These are phyloP conservation scores for Haematococcus lacustris DNA, from an alignment of 139 green algal genomes.

Conservation along the genomic window DNA sequence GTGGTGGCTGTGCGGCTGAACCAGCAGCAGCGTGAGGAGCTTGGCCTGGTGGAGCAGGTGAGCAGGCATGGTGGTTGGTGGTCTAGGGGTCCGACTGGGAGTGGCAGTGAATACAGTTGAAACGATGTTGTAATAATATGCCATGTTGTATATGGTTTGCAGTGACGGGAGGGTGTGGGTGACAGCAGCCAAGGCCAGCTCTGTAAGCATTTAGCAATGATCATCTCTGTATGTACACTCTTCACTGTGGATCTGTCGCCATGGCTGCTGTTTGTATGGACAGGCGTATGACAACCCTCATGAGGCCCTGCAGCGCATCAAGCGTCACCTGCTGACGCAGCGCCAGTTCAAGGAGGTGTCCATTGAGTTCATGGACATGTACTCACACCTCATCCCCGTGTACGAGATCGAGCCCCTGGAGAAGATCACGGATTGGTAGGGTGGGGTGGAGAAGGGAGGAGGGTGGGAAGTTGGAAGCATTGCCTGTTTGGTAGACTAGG, in stretches of 20 bases:
- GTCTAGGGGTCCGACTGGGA: no score
- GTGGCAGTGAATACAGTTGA: no score
- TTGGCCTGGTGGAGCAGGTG: slow-evolving; percentile 95
- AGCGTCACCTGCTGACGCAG: slow-evolving; percentile 97
- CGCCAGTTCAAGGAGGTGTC: slow-evolving; percentile 96
- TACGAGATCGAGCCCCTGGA: slow-evolving; percentile 99
- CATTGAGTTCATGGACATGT: slow-evolving; percentile 98
- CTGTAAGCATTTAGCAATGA: no score
- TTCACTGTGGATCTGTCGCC: no score
- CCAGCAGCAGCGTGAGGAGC: slow-evolving; percentile 93
- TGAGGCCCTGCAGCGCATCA: slow-evolving; percentile 96
- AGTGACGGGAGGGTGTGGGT: no score
- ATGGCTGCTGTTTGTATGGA: neutral
- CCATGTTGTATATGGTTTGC: no score
- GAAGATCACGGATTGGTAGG: slow-evolving; percentile 90
- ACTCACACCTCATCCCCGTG: slow-evolving; percentile 94
- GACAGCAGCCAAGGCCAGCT: no score
- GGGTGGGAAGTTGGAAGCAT: no score
- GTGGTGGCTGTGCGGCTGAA: slow-evolving; percentile 91
- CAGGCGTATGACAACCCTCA: slow-evolving; percentile 99
- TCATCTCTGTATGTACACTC: no score
- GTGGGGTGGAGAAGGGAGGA: neutral
- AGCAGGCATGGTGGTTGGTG: no score
- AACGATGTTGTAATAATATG: no score
- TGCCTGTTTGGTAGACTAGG: no score